A percentile compares a stretch with the other conserved stretches of the same genome.
These are phyloP conservation scores for Ceratocystiopsis brevicomis DNA, from an alignment of 2,329 filamentous ascomycete species.

Conservation along the genomic window DNA sequence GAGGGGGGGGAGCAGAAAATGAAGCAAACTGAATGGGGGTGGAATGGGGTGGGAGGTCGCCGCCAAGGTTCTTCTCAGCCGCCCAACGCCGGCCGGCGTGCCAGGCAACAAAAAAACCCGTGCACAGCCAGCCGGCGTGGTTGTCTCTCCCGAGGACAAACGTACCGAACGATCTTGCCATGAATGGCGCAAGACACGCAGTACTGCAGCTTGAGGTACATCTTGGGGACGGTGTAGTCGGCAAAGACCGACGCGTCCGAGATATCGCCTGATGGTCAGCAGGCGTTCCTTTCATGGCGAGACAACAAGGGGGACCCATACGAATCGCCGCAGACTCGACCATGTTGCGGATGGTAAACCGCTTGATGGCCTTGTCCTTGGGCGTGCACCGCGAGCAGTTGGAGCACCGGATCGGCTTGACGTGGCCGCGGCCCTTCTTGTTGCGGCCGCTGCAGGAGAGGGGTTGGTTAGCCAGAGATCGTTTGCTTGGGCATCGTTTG, in stretches of 20 bases:
- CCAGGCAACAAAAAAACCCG: neutral
- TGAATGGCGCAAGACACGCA: conserved; percentile 99
- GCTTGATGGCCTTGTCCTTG: conserved; percentile 99
- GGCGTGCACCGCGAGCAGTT: conserved; percentile 70
- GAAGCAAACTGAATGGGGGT: too few relatives aligned
- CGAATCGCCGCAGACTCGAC: conserved; percentile 98
- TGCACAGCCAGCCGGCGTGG: conserved; percentile 18
- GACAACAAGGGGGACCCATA: conserved; percentile 39
- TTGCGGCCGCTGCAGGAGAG: conserved; percentile 80
- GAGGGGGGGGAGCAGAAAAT: neutral
- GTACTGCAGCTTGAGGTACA: conserved; percentile 99
- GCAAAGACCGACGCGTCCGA: conserved; percentile 97
- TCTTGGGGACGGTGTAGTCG: conserved; percentile 99
- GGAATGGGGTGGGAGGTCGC: too few relatives aligned
- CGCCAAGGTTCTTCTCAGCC: conserved; percentile 27
- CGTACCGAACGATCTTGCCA: conserved; percentile 99
- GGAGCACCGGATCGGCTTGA: conserved; percentile 85
- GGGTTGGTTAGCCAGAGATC: conserved; percentile 1
- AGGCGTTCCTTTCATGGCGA: too few relatives aligned
- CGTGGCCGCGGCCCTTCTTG: conserved; percentile 99
- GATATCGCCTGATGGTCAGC: conserved; percentile 71
- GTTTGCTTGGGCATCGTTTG: neutral
- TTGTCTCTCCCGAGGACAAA: conserved; percentile 41
- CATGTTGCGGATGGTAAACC: conserved; percentile 99
- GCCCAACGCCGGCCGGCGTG: conserved; percentile 18